Conservation (phyloP, 1,284 basidiomycete genomes). For the Ustilago loliicola region DNA sequence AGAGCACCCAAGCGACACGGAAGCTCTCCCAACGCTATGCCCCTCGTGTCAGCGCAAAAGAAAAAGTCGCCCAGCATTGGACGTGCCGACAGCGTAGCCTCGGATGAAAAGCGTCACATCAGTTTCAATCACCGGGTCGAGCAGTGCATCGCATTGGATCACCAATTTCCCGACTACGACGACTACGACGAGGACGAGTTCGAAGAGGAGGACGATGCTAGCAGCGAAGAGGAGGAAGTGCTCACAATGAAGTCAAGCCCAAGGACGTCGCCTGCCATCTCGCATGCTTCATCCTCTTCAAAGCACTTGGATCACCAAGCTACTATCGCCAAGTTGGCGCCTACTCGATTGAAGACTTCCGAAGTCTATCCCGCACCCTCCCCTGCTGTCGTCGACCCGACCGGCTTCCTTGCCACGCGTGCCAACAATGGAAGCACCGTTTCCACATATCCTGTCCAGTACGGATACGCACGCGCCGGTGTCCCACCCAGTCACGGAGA, state of each 20-base stretch:
- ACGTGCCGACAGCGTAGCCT: constrained; percentile 41
- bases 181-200: constrained; percentile 67
- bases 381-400: constrained; percentile 78
- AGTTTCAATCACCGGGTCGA: constrained; percentile 98
- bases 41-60: constrained; percentile 43
- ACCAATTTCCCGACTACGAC: constrained; percentile 59
- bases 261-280: constrained; percentile 46
- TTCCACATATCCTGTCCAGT: constrained; percentile 41
- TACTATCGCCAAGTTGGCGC: constrained; percentile 90
- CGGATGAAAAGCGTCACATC: constrained; percentile 80
- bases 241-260: constrained; percentile 63
- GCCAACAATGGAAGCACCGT: constrained; percentile 48
- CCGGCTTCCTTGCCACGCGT: constrained; percentile 57
- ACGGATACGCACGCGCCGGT: constrained; percentile 48
- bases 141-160: constrained; percentile 91
- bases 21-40: constrained; percentile 46
- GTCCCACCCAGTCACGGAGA: constrained; percentile 35
- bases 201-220: constrained; percentile 73
- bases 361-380: constrained; percentile 71
- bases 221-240: constrained; percentile 74
- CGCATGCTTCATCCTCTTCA: constrained; percentile 41
- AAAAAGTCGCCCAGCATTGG: constrained; percentile 31
- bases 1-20: constrained; percentile 39
- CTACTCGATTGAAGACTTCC: constrained; percentile 87
- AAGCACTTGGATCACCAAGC: constrained; percentile 36